Conservation (phyloP, 108 stramenopile species). For the Cylindrotheca fusiformis region DNA sequence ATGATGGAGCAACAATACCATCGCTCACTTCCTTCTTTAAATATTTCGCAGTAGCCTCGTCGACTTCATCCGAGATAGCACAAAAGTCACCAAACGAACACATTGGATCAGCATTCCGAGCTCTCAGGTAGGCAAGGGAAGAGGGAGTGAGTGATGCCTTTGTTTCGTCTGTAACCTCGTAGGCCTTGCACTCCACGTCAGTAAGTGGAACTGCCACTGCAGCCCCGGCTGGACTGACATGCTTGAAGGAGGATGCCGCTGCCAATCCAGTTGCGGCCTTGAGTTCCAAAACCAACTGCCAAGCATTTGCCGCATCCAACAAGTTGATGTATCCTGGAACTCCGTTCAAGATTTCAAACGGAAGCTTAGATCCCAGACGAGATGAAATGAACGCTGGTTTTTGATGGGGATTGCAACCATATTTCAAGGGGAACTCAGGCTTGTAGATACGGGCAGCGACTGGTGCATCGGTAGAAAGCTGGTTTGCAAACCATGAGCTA, state of each 20-base stretch:
- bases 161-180: constrained; percentile 78
- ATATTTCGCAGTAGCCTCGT: constrained; percentile 93
- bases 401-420: constrained; percentile 99
- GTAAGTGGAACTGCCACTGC: constrained; percentile 93
- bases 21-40: constrained; percentile 97
- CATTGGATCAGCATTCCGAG: constrained; percentile 98
- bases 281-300: constrained; percentile 95
- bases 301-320: constrained; percentile 97
- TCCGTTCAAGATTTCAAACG: constrained; percentile 91
- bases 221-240: constrained; percentile 97
- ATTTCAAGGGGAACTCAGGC: constrained; percentile 90
- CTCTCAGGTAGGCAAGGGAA: constrained; percentile 96
- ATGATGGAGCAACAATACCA: constrained; percentile 99
- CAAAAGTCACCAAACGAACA: constrained; percentile 98
- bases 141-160: constrained; percentile 81
- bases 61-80: constrained; percentile 94
- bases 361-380: constrained; percentile 71
- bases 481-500: constrained; percentile 83
- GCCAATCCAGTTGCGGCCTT: constrained; percentile 87
- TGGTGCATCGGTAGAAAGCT: constrained; percentile 43
- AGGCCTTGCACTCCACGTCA: constrained; percentile 83
- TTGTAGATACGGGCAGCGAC: constrained; percentile 88
- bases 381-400: constrained; percentile 87
- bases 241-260: constrained; percentile 97
- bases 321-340: constrained; percentile 98